Conservation (phyloP, 768 basidiomycete genomes). For the Russula virescens region DNA sequence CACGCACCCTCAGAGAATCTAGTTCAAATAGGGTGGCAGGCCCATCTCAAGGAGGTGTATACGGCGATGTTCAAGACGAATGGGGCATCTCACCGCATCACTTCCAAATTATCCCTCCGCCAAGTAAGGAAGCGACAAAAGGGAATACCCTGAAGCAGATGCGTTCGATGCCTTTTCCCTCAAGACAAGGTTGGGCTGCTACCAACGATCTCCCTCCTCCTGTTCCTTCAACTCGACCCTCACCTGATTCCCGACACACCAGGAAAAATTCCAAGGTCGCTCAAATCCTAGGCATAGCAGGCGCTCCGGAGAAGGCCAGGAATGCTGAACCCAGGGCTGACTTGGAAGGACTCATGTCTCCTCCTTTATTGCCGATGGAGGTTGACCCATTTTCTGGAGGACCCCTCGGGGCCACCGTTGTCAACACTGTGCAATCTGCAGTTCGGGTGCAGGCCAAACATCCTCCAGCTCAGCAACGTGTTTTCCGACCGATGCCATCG, state of each 20-base stretch:
- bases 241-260: not conserved
- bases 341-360: not conserved
- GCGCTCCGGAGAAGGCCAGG: not conserved
- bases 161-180: slow-evolving; percentile 14
- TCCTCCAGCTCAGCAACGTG: not conserved
- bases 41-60: not conserved
- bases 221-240: not conserved
- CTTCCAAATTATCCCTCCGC: not conserved
- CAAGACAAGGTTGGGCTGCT: not conserved
- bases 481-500: not conserved
- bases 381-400: not conserved
- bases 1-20: not conserved
- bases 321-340: not conserved
- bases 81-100: slow-evolving; percentile 6
- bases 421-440: not conserved
- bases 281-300: not conserved
- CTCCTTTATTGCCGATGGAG: slow-evolving; percentile 15
- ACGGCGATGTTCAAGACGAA: not conserved
- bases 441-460: not conserved
- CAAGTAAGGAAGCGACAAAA: not conserved
- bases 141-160: not conserved
- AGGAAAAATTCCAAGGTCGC: slow-evolving; percentile 13
- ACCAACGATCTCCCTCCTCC: not conserved
- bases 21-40: not conserved
- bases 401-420: not conserved